phyloP scores from a whole-genome alignment of 2,329 filamentous ascomycete genomes.

The Pezicula neosporulosa region DNA sequence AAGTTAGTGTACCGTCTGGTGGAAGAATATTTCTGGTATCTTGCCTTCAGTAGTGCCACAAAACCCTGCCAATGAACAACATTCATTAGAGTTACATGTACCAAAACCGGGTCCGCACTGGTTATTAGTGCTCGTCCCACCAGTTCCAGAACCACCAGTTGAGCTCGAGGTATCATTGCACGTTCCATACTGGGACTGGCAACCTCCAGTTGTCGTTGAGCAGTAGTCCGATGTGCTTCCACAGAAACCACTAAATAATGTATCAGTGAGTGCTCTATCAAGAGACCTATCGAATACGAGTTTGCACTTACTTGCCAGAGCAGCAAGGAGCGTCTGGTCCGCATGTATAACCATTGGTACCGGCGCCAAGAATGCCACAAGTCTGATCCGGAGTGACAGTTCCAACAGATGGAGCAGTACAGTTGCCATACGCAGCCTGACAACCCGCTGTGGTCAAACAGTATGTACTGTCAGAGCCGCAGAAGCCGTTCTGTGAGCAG shows the following conservation, averaged over 20 bases:
- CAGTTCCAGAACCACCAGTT: background rate
- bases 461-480: slow-evolving; percentile 25
- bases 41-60: slow-evolving; percentile 18
- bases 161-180: slow-evolving; percentile 7
- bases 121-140: slow-evolving; percentile 16
- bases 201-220: slow-evolving; percentile 17
- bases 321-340: slow-evolving; percentile 8
- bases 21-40: background rate
- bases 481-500: slow-evolving; percentile 30
- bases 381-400: slow-evolving; percentile 12
- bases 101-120: slow-evolving; percentile 16
- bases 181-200: slow-evolving; percentile 19
- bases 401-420: slow-evolving; percentile 7
- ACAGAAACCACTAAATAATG: slow-evolving; percentile 21
- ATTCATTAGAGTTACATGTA: slow-evolving; percentile 16
- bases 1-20: background rate
- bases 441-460: slow-evolving; percentile 25
- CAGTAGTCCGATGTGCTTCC: slow-evolving; percentile 25
- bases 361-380: slow-evolving; percentile 11
- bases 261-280: background rate
- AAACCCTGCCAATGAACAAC: slow-evolving; percentile 19
- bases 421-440: slow-evolving; percentile 16
- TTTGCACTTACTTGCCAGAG: slow-evolving; percentile 10
- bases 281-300: background rate
- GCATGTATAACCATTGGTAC: slow-evolving; percentile 18